Base-by-base conservation (phyloP, 805 yeast genomes). In the Starmerella kuoi region DNA sequence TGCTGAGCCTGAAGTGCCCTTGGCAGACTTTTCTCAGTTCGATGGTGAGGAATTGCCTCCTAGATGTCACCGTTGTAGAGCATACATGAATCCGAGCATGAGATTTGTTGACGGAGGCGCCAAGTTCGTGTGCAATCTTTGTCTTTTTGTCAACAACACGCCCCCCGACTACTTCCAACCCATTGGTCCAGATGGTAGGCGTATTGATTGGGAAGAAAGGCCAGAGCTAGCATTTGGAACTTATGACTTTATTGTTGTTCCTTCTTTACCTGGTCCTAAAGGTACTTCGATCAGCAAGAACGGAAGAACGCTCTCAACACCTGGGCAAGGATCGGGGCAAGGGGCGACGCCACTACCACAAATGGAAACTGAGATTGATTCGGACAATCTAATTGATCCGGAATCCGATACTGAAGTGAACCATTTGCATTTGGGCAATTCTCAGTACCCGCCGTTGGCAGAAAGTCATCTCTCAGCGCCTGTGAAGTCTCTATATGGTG, bases 11-110 rank as follows among this genome's bases (percentile, higher is more conserved):
- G 62, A 62, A 0, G 72, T 86, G 2, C 93, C 94, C 0, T 68
- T 70, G 4, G 77, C 79, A 4, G 87, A 83, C 55, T 72, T 73
- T 64, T 24, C 44, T 2, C 23, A 9, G 12, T 35, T 68, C 14
- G 84, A 85, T 1, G 42, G 40, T 28, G 37, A 37, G 8, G 44
- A 42, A 15, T 28, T 38, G 32, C 94, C 95, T 0, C 78, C 93
- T 26, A 73, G 99, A 52, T 91, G 99, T 62, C 73, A 75, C 51
- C 77, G 97, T 48, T 91, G 99, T 63, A 74, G 95, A 42, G 74
- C 95, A 1, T 91, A 86, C 60, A 69, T 86, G 48, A 91, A 88
- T 58, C 93, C 96, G 3, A 73, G 77, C 17, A 79, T 82, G 76
- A 77, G 72, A 47, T 77, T 74, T 50, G 64, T 69, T 40, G 68